phyloP scores from a whole-genome alignment of 148 eudicot species.

The Dysphania ambrosioides region DNA sequence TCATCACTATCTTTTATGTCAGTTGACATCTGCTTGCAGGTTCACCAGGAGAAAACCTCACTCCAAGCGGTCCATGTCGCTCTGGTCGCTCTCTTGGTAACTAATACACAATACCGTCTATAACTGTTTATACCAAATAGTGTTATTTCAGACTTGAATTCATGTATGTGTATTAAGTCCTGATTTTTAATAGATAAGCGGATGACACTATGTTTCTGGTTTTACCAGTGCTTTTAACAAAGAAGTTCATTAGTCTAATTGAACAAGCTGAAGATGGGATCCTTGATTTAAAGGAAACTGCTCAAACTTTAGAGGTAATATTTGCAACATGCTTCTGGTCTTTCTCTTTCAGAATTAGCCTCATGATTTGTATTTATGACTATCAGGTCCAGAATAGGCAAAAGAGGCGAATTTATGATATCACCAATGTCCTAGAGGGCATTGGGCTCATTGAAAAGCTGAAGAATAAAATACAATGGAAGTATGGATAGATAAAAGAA shows the following conservation, averaged over 20 bases:
- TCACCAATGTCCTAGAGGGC: constrained; percentile 96
- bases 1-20: constrained; percentile 1
- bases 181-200: not conserved
- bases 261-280: constrained; percentile 94
- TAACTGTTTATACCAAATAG: not conserved
- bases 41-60: constrained; percentile 74
- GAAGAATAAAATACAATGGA: constrained; percentile 95
- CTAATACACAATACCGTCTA: not conserved
- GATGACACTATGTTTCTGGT: constrained; percentile 6
- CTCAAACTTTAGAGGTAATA: constrained; percentile 83
- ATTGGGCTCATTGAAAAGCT: constrained; percentile 92
- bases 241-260: constrained; percentile 85
- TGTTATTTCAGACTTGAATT: not conserved
- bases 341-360: not conserved
- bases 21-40: constrained; percentile 46
- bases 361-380: constrained; percentile 13
- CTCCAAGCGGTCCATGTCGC: constrained; percentile 83
- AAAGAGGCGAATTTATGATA: constrained; percentile 96
- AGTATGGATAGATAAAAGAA: constrained; percentile 47
- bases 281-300: constrained; percentile 93
- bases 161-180: too few relatives aligned
- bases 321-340: not conserved
- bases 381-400: constrained; percentile 94
- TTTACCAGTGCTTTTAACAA: constrained; percentile 70
- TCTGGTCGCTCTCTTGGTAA: constrained; percentile 94